Base-by-base conservation (phyloP, 768 basidiomycete genomes). In the Lyophyllum shimeji region DNA sequence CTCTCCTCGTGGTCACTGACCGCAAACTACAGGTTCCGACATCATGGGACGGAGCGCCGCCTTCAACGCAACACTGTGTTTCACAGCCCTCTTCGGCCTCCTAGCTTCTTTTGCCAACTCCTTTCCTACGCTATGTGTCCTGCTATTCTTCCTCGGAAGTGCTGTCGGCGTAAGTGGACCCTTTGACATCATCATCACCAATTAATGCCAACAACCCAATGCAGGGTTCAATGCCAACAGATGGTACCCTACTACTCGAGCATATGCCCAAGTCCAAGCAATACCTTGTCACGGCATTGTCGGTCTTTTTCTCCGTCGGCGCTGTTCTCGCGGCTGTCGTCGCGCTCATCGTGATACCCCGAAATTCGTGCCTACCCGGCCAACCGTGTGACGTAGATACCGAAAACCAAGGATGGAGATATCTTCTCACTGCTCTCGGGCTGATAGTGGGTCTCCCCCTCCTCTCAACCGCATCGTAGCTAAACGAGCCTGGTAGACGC, bases 291-390 rank as follows among this genome's bases (percentile, higher is more conserved):
- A 96, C 93, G 0, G 89, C 88, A 0, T 81, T 97, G 21, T 94
- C 93, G 3, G 83, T 95, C n/a, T 98, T 98, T 76, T 98, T 98
- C 77, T 95, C 93, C 6, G 72, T 97, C 37, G 96, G 96, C 45
- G 87, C 95, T 0, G 92, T 98, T 42, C 69, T 97, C 4, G 77
- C 93, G 1, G 93, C 95, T 0, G 67, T 93, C 9, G 83, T 95
- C 33, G 93, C 86, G 34, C 81, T 95, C 31, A 51, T 88, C 46
- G 79, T 95, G 50, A 82, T 99, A 33, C 97, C 97, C 1, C 73
- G 78, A 15, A 79, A 82, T 61, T 90, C 90, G 0, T 93, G 90
- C 62, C 74, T 76, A n/a, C 65, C 70, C 42, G 65, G 69, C 3
- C 65, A 70, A 48, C 70, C 78, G 0, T 97, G 95, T 70, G 82